Evolutionary conservation across 202 grass and related monocot species (phyloP), one percentile per base, ranked within the genome.

Genomic region (Panicum hallii): DNA sequence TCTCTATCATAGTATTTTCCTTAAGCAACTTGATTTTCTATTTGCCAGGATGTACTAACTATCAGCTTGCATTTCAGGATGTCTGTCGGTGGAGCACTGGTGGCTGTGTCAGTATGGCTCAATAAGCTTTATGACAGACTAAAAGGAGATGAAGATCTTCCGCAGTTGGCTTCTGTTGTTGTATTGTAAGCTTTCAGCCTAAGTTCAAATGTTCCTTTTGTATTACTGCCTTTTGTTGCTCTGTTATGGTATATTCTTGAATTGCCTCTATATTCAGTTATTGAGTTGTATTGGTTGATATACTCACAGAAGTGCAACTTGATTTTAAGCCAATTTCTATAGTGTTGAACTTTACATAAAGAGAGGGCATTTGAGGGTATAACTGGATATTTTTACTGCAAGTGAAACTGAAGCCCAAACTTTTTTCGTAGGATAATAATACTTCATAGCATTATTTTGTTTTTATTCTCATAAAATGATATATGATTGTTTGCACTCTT

Each of bases 61-160:
- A 47, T 60, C 9, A 36, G 46, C 74, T 84, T 67, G 56, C 77
- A 75, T 71, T 73, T 91, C 88, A 99, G 96, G 89, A 94, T 99
- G 93, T 95, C 93, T 1, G 72, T 99, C 78, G 96, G 96, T 83
- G 96, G 88, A 23, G 93, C 96, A 75, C 87, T 99, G 49, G 84
- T 86, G 28, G 86, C 96, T 82, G 82, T 95, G 46, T 95, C 93
- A 38, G 84, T 91, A 40, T 99, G 96, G 96, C 89, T 99, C 44
- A 95, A 95, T 78, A 88, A 92, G 52, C 92, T 95, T 67, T 85
- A 94, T 69, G 62, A 62, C 67, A 87, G 85, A 86, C 83, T 95
- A 68, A 89, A 90, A 80, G 73, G 68, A 84, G 86, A 89, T 68
- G 89, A 92, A 57, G 77, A 95, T 79, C 91, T 95, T 89, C 96